These are phyloP conservation scores for Chaetomiaceae sp. DNA, from an alignment of 2,329 filamentous ascomycete genomes.

Conservation along the genomic window DNA sequence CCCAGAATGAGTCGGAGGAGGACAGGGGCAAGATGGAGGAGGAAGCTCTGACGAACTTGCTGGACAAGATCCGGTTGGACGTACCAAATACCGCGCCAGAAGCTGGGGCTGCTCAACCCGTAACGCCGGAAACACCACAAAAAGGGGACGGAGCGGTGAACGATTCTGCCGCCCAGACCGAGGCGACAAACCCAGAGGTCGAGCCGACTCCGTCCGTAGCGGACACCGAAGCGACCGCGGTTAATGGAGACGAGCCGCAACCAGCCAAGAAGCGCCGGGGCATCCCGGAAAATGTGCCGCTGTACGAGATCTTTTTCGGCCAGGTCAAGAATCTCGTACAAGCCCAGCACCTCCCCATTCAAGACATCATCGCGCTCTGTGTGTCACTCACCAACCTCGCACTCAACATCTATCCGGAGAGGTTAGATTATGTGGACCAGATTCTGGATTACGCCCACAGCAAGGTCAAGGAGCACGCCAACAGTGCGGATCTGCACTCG, in stretches of 20 bases:
- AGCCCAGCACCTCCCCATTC: slow-evolving; percentile 82
- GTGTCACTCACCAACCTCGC: slow-evolving; percentile 93
- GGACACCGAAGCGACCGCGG: slow-evolving; percentile 42
- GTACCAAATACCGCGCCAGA: slow-evolving; percentile 42
- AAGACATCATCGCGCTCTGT: slow-evolving; percentile 87
- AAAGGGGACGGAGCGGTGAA: slow-evolving; percentile 32
- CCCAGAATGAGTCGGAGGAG: slow-evolving; percentile 62
- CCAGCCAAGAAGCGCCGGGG: slow-evolving; percentile 37
- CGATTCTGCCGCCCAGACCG: slow-evolving; percentile 31
- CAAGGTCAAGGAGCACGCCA: slow-evolving; percentile 83
- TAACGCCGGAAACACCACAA: slow-evolving; percentile 21
- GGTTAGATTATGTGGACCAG: slow-evolving; percentile 91
- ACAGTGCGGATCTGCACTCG: slow-evolving; percentile 92
- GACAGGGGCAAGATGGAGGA: slow-evolving; percentile 74
- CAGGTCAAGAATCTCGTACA: slow-evolving; percentile 93
- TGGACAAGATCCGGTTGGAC: slow-evolving; percentile 70
- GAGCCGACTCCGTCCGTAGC: slow-evolving; percentile 37
- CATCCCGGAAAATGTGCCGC: slow-evolving; percentile 71
- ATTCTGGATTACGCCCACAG: slow-evolving; percentile 80
- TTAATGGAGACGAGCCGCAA: slow-evolving; percentile 38
- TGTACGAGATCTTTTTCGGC: slow-evolving; percentile 96
- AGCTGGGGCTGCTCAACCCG: slow-evolving; percentile 18
- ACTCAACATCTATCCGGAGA: slow-evolving; percentile 89
- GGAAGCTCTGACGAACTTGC: slow-evolving; percentile 69
- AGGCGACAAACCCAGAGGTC: slow-evolving; percentile 27